Evolutionary conservation across 75 land plant genomes (phyloP).

Genomic region (Sequoiadendron giganteum): DNA sequence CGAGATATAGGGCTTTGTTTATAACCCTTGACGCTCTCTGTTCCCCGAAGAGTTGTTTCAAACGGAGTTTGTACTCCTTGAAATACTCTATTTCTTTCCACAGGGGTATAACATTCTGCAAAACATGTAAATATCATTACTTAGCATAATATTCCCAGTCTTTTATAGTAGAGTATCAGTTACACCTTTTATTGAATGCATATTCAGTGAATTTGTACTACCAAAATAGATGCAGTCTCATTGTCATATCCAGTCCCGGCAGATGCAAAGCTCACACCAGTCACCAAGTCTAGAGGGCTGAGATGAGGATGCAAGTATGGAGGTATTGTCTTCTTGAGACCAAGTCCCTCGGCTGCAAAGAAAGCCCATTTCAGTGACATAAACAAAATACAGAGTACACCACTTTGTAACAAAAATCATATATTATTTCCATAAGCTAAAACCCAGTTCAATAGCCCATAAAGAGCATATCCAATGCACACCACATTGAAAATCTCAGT

Average conservation of each 20-base stretch:
- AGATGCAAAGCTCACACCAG: conserved; percentile 64
- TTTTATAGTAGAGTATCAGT: not conserved
- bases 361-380: too few species aligned
- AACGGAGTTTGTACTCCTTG: not conserved
- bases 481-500: too few species aligned
- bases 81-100: not conserved
- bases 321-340: conserved; percentile 42
- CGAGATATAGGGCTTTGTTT: conserved; percentile 25
- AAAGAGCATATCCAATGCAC: too few species aligned
- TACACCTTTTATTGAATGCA: not conserved
- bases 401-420: too few species aligned
- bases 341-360: conserved; percentile 8
- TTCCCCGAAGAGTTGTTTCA: not conserved
- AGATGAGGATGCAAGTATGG: conserved; percentile 47
- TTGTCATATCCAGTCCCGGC: conserved; percentile 64
- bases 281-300: conserved; percentile 29
- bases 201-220: not conserved
- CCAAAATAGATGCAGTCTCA: conserved; percentile 12
- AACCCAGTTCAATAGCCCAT: too few species aligned
- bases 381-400: too few species aligned
- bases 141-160: not conserved
- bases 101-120: not conserved
- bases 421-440: too few species aligned
- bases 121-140: not conserved
- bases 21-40: not conserved